phyloP scores from a whole-genome alignment of 78 protist species.

The Guillardia theta region DNA sequence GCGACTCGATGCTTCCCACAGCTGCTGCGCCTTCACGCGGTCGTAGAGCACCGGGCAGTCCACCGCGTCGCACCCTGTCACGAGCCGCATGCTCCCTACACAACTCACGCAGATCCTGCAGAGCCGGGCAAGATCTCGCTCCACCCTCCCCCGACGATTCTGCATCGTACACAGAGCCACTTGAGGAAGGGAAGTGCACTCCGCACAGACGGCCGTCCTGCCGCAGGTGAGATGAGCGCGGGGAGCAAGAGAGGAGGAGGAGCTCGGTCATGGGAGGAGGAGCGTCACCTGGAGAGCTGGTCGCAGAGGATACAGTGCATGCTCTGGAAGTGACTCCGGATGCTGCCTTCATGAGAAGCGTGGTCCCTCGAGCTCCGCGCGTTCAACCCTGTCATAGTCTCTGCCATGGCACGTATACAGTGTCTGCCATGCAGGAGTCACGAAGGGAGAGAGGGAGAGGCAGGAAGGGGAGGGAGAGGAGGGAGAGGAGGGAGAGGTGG shows the following conservation, averaged over 20 bases:
- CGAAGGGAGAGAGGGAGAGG: neutral
- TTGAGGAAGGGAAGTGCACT: neutral
- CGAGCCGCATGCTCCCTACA: neutral
- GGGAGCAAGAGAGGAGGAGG: neutral
- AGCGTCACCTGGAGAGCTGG: neutral
- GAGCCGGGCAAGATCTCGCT: neutral
- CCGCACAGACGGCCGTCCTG: neutral
- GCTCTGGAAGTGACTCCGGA: neutral
- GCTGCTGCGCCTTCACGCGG: neutral
- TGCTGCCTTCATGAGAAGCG: too few relatives aligned
- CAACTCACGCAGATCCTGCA: neutral
- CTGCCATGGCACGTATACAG: too few relatives aligned
- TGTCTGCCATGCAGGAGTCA: neutral
- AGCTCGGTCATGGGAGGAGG: neutral
- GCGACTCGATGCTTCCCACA: neutral
- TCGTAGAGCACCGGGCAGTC: slow-evolving; percentile 30
- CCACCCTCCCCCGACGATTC: neutral
- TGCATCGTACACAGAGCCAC: neutral
- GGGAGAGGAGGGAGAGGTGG: neutral
- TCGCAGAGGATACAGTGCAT: neutral
- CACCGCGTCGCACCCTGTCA: neutral
- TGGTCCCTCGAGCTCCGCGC: too few relatives aligned
- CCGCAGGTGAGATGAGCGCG: neutral
- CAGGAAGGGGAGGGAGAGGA: neutral
- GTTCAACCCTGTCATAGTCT: too few relatives aligned